These are phyloP conservation scores for Phylloboletellus chloephorus DNA, from an alignment of 1,284 basidiomycete species.

Conservation along the genomic window DNA sequence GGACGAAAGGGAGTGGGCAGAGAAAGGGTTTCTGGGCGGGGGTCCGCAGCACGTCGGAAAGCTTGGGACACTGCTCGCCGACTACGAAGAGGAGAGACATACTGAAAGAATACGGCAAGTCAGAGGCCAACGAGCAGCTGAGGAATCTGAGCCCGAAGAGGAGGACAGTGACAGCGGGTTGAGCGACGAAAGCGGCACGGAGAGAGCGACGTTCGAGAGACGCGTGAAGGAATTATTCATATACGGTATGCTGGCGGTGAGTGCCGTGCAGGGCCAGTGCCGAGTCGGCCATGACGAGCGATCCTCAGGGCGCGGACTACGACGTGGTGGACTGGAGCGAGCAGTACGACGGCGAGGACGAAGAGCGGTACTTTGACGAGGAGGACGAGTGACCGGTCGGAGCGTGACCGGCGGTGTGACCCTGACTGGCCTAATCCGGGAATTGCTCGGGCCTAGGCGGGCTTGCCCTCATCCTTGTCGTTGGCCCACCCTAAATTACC, in stretches of 20 bases:
- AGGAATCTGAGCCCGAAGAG: conserved; percentile 60
- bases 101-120: conserved; percentile 51
- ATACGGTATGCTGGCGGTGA: conserved; percentile 68
- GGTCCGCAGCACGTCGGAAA: conserved; percentile 59
- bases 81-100: conserved; percentile 71
- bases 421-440: conserved; percentile 9
- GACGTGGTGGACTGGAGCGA: conserved; percentile 74
- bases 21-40: conserved; percentile 56
- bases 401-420: conserved; percentile 20
- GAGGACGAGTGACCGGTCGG: conserved; percentile 54
- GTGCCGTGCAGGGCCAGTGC: conserved; percentile 16
- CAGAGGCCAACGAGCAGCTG: conserved; percentile 37
- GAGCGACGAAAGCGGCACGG: conserved; percentile 28
- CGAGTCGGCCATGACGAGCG: conserved; percentile 1
- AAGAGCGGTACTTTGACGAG: conserved; percentile 73
- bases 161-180: conserved; percentile 51
- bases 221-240: conserved; percentile 64
- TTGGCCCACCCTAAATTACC: conserved; percentile 34
- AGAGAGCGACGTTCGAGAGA: conserved; percentile 50
- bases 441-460: conserved; percentile 18
- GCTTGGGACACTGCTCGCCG: conserved; percentile 56
- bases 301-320: conserved; percentile 60
- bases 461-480: conserved; percentile 39
- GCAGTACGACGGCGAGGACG: conserved; percentile 54
- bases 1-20: conserved; percentile 67